Evolutionary conservation across 1,284 basidiomycete genomes (phyloP), one percentile per base, ranked within the genome.

Genomic region (Puccinia horiana): DNA sequence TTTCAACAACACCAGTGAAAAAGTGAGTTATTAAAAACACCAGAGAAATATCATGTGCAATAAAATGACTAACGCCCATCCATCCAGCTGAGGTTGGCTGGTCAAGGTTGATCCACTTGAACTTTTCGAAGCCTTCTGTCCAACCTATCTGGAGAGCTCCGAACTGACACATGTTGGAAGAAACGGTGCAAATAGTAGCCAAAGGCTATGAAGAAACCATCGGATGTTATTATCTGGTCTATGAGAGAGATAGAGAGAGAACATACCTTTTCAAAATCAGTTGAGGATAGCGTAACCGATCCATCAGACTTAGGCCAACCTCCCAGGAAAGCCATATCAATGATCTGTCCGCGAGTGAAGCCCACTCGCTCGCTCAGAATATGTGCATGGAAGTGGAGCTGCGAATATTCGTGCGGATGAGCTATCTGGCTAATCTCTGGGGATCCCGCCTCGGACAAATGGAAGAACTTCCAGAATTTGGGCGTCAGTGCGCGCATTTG

Each of bases 111-210:
- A 82, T 76, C 73, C 72, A 82, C 52, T 58, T 82, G 1, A 32
- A 32, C 23, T 82, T 52, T 67, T 76, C 73, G 32, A 82, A 82
- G 16, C 73, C 56, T 37, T 75, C 63, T 0, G 56, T 11, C 80
- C 80, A 82, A 40, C 80, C 80, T 26, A 82, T 23, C 49, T 82
- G 80, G 11, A 82, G 47, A 49, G 80, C 72, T 23, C 14, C 80
- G 44, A 82, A 82, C 49, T 82, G 80, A 58, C 80, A 82, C 37
- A 82, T 82, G 35, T 82, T 82, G 18, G 80, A 82, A 42, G 80
- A 82, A 44, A 76, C 72, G 11, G 80, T 82, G 47, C 80, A 82
- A 82, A 82, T 82, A n/a, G 47, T 76, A 29, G 72, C 72, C 12
- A 82, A 42, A 23, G 80, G 80, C 80, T 82, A 35, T 54, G 26